phyloP scores from a whole-genome alignment of 78 protist genomes.

The slime mould (Dictyostelium discoideum) region DNA sequence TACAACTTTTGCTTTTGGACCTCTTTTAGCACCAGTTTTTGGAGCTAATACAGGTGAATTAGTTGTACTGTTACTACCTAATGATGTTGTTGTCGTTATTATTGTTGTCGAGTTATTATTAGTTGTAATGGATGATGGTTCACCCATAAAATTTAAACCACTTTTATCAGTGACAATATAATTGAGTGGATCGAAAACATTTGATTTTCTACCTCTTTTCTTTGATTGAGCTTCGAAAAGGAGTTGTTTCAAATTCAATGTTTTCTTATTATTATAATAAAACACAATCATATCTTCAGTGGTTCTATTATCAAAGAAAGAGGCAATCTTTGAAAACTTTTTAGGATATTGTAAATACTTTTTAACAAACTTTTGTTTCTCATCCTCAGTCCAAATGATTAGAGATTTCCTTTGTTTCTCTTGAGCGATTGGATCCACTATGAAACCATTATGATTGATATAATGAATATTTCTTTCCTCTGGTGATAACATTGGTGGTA shows the following conservation, averaged over 20 bases:
- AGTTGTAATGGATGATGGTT: background rate
- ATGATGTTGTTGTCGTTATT: background rate
- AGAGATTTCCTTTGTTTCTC: slow-evolving; percentile 69
- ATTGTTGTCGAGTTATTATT: background rate
- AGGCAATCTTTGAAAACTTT: slow-evolving; percentile 61
- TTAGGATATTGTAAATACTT: slow-evolving; percentile 69
- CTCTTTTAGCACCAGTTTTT: background rate
- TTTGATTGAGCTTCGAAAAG: slow-evolving; percentile 45
- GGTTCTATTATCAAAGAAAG: slow-evolving; percentile 60
- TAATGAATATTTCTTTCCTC: slow-evolving; percentile 30
- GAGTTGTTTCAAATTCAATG: slow-evolving; percentile 44
- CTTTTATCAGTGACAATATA: slow-evolving; percentile 23
- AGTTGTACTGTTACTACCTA: background rate
- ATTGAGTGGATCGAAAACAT: background rate
- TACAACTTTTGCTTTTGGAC: background rate
- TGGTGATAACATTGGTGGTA: slow-evolving; percentile 59
- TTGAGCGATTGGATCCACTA: slow-evolving; percentile 40
- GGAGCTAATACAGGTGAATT: slow-evolving; percentile 48
- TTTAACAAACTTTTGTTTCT: slow-evolving; percentile 72
- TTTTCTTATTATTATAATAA: slow-evolving; percentile 73
- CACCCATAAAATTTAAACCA: background rate
- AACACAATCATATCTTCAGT: slow-evolving; percentile 70
- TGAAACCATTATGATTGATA: slow-evolving; percentile 50
- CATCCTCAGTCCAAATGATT: slow-evolving; percentile 66
- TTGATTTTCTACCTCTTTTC: slow-evolving; percentile 41